These are phyloP conservation scores for Fusarium sp. DNA, from an alignment of 2,329 filamentous ascomycete species.

Conservation along the genomic window DNA sequence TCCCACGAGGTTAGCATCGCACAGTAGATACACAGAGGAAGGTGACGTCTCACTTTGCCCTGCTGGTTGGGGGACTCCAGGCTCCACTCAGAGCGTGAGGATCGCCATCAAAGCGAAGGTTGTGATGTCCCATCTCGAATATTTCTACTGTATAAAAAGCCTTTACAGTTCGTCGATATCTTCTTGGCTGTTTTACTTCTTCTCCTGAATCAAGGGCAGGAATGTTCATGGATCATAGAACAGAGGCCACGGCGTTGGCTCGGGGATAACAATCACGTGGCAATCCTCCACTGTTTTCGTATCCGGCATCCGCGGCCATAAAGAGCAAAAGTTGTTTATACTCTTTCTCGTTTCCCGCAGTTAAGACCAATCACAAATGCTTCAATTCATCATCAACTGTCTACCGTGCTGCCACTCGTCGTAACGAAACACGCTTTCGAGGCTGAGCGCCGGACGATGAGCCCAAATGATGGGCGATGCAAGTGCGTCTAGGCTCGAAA, in stretches of 20 bases:
- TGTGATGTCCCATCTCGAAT: constrained; percentile 51
- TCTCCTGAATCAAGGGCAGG: background rate
- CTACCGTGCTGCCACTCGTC: constrained; percentile 13
- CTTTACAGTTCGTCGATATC: background rate
- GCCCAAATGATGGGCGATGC: constrained; percentile 4
- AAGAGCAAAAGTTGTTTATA: background rate
- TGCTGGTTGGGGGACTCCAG: constrained; percentile 58
- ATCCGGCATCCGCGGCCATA: background rate
- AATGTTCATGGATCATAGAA: constrained; percentile 6
- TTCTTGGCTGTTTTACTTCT: background rate
- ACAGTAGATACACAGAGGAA: background rate
- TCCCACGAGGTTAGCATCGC: constrained; percentile 26
- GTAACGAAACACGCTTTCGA: constrained; percentile 15
- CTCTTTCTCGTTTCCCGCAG: background rate
- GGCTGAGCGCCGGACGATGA: constrained; percentile 4
- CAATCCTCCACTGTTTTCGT: background rate
- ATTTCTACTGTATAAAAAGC: background rate
- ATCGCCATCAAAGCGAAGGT: constrained; percentile 55
- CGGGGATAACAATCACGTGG: constrained; percentile 36
- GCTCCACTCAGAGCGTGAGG: constrained; percentile 51
- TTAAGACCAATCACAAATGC: background rate
- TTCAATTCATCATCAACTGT: constrained; percentile 1
- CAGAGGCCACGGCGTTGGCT: constrained; percentile 25
- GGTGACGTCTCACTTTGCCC: constrained; percentile 53
- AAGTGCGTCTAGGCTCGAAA: constrained; percentile 14